Base-by-base conservation (phyloP, 2,329 filamentous ascomycete genomes). In the Pyricularia sp. region DNA sequence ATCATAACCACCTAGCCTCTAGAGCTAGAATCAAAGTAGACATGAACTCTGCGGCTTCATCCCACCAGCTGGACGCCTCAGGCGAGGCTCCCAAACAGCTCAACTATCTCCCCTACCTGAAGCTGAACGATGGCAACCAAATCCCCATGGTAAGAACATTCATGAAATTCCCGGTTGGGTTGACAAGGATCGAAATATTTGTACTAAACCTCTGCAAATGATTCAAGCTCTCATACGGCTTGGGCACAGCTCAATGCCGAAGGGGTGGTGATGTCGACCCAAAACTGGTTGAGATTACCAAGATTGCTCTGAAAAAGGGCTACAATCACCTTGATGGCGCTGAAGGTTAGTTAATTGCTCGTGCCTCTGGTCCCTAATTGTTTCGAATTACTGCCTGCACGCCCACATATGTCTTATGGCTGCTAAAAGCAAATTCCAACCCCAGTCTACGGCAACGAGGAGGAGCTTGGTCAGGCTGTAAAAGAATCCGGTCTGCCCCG, bases 241-340 rank as follows among this genome's bases (percentile, higher is more conserved):
- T 91, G 4, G 91, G 91, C 61, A 92, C 90, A 0, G 89, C 90
- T 63, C 80, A 81, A 28, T 26, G 25, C 26, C 59, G 59, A 63
- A 63, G 25, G 59, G 25, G 59, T 88, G 82, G 25, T 28, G 59
- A 63, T 26, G 59, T 63, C 25, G 59, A 63, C 59, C 59, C 25
- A 28, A 63, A 30, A 28, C 78, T 84, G 66, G 76, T 84, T 64
- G 78, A 81, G 28, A 72, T 80, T 68, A 83, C 84, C 61, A 85
- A 90, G 69, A 83, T 80, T 71, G 91, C 91, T 36, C 89, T 93
- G 73, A 84, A 86, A 68, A 78, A 86, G n/a, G 91, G 90, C 28
- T 93, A 89, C 77, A 83, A 84, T 69, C 91, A 94, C 74, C 82
- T 94, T 3, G 92, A 94, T 76, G 87, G 91, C 63, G 92, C 92